Conservation (phyloP, 352 stramenopile genomes). For the Pythium insidiosum region DNA sequence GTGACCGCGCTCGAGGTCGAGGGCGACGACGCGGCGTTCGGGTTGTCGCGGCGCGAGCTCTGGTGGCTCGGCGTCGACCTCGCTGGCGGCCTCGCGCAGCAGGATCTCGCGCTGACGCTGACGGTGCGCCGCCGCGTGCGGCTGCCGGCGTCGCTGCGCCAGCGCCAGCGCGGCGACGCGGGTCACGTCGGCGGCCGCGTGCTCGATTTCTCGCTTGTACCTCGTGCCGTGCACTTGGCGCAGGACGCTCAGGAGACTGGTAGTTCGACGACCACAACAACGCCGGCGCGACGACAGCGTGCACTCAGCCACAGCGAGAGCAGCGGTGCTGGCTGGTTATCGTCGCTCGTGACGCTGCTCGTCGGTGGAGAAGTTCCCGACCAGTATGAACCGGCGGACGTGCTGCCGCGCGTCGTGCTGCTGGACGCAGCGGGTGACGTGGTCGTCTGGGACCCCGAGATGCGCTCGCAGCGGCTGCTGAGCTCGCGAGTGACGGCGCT, state of each 20-base stretch:
- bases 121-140: conserved; percentile 35
- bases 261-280: conserved; percentile 9
- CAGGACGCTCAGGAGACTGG: conserved; percentile 21
- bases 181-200: conserved; percentile 11
- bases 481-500: conserved; percentile 63
- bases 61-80: conserved; percentile 42
- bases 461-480: conserved; percentile 51
- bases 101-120: conserved; percentile 26
- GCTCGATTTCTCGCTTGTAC: conserved; percentile 42
- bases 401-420: conserved; percentile 61
- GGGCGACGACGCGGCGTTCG: conserved; percentile 44
- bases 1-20: conserved; percentile 55
- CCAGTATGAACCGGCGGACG: conserved; percentile 58
- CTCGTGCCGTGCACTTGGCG: conserved; percentile 47
- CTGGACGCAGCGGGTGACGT: conserved; percentile 43
- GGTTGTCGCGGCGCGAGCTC: conserved; percentile 42
- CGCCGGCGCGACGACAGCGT: conserved; percentile 21
- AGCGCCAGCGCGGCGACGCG: no score
- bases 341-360: conserved; percentile 46
- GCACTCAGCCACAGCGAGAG: conserved; percentile 31
- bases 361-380: conserved; percentile 57
- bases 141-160: conserved; percentile 32
- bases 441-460: conserved; percentile 76
- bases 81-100: conserved; percentile 29
- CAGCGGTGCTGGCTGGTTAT: conserved; percentile 45